phyloP scores from a whole-genome alignment of 352 stramenopile species.

The Pythium grandisporangium region DNA sequence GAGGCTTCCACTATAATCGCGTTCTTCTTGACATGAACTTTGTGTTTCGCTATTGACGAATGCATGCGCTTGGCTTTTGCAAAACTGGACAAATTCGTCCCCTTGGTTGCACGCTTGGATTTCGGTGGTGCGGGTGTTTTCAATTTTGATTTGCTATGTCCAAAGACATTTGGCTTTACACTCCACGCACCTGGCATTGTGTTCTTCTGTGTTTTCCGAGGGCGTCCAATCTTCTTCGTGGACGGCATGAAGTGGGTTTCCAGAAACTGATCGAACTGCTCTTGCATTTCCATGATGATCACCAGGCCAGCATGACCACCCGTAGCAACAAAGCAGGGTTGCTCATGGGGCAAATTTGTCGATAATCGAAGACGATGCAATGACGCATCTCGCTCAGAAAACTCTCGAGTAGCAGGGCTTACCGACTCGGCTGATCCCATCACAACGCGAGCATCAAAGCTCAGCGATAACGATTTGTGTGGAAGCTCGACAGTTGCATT shows the following conservation, averaged over 20 bases:
- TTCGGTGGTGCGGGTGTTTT: too few species aligned
- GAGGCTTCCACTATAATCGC: too few species aligned
- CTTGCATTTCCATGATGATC: constrained; percentile 60
- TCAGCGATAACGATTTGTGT: constrained; percentile 47
- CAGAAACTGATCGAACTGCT: constrained; percentile 43
- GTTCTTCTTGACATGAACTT: too few species aligned
- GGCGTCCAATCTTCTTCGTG: constrained; percentile 42
- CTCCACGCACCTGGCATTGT: constrained; percentile 7
- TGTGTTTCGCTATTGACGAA: constrained; percentile 24
- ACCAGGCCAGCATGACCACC: constrained; percentile 66
- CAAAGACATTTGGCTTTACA: too few species aligned
- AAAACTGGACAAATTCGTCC: constrained; percentile 28
- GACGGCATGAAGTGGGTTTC: constrained; percentile 37
- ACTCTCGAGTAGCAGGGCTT: constrained; percentile 38
- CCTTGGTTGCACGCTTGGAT: constrained; percentile 8
- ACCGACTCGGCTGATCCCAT: constrained; percentile 29
- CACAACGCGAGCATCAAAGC: constrained; percentile 36
- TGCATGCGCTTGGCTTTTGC: constrained; percentile 24
- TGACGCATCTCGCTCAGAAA: constrained; percentile 68
- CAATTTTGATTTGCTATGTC: too few species aligned
- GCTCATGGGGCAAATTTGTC: constrained; percentile 25
- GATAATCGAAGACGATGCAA: constrained; percentile 59
- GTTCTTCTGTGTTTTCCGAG: constrained; percentile 7
- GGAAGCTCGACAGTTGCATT: constrained; percentile 35
- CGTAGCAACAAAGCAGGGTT: constrained; percentile 52